Percentiles rank a stretch among this genome's conserved stretches.
These are phyloP conservation scores for Puccinia triticina DNA, from an alignment of 1,284 basidiomycete genomes.

Conservation along the genomic window DNA sequence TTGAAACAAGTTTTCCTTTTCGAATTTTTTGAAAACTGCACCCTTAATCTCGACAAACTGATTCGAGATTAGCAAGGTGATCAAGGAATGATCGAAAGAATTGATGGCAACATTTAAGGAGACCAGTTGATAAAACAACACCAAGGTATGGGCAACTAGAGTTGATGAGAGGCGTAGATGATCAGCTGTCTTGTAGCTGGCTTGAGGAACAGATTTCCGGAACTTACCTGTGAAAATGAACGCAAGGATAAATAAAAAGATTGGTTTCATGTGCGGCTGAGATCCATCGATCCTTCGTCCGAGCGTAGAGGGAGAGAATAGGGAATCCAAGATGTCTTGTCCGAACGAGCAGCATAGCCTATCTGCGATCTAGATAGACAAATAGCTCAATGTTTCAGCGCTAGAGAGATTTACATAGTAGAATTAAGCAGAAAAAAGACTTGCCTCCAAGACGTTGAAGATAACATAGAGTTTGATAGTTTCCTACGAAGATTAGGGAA, in stretches of 20 bases:
- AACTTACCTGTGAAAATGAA: conserved; percentile 78
- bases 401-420: background rate
- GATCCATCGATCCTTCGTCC: conserved; percentile 65
- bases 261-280: conserved; percentile 69
- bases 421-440: conserved; percentile 40
- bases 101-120: conserved; percentile 97
- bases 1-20: conserved; percentile 99
- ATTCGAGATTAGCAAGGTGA: conserved; percentile 92
- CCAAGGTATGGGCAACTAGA: conserved; percentile 82
- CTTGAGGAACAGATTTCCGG: background rate
- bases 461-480: conserved; percentile 99
- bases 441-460: conserved; percentile 92
- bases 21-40: conserved; percentile 98
- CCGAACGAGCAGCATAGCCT: conserved; percentile 93
- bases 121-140: conserved; percentile 95
- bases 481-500: conserved; percentile 62
- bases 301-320: conserved; percentile 90
- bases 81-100: conserved; percentile 92
- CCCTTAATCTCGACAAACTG: conserved; percentile 99
- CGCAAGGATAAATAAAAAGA: conserved; percentile 82
- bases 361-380: conserved; percentile 77
- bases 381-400: background rate
- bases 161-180: background rate
- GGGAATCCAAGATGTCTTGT: conserved; percentile 92
- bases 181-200: background rate